Evolutionary conservation across 129 eudicot species (phyloP).

Genomic region (Lactuca sativa): DNA sequence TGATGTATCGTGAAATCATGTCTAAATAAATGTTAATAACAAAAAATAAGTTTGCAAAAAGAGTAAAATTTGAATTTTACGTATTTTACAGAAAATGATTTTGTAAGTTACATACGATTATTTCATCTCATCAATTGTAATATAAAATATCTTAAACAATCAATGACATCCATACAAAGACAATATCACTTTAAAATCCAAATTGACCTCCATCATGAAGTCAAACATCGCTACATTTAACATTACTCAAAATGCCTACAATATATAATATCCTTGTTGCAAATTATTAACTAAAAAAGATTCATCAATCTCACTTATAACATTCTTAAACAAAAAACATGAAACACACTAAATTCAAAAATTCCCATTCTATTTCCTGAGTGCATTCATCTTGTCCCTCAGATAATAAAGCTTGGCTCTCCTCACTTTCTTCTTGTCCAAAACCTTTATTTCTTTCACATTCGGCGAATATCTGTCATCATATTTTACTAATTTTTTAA

Average conservation of each 20-base stretch:
- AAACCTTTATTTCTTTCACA: slow-evolving; percentile 83
- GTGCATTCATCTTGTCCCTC: slow-evolving; percentile 80
- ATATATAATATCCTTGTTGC: slow-evolving; percentile 18
- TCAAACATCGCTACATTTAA: background rate
- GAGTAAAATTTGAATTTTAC: too few relatives aligned
- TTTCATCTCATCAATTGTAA: too few relatives aligned
- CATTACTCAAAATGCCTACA: slow-evolving; percentile 19
- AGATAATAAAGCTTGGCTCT: slow-evolving; percentile 97
- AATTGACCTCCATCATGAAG: background rate
- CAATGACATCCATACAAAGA: too few relatives aligned
- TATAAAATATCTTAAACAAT: too few relatives aligned
- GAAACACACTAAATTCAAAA: slow-evolving; percentile 2
- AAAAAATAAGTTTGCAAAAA: too few relatives aligned
- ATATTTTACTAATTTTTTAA: background rate
- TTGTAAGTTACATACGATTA: too few relatives aligned
- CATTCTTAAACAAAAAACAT: slow-evolving; percentile 20
- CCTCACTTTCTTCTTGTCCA: slow-evolving; percentile 96
- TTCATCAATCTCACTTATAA: slow-evolving; percentile 13
- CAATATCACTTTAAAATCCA: background rate
- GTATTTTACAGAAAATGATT: too few relatives aligned
- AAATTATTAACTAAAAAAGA: slow-evolving; percentile 20
- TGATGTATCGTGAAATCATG: too few relatives aligned
- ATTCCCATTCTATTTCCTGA: slow-evolving; percentile 39
- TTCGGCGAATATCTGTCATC: slow-evolving; percentile 86
- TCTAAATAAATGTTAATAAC: too few relatives aligned